phyloP scores from a whole-genome alignment of 176 grass and related monocot genomes.

The Paspalum notatum region DNA sequence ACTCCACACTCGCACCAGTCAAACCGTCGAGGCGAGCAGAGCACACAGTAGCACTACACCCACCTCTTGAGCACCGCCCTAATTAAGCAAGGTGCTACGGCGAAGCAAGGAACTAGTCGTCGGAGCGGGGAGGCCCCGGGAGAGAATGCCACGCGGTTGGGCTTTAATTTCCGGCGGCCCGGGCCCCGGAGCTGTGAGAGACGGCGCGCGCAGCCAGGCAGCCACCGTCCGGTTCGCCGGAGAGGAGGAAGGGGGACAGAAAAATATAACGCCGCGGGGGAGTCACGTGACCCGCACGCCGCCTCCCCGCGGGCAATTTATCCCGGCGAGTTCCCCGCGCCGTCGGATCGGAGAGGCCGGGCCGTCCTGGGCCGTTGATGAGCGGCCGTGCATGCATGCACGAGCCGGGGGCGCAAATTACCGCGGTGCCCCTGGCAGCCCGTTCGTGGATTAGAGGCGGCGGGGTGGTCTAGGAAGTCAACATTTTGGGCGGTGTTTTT shows the following conservation, averaged over 20 bases:
- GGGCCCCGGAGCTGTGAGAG: too few relatives aligned
- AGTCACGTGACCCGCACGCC: slow-evolving; percentile 42
- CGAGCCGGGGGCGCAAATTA: background rate
- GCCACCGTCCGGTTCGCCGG: slow-evolving; percentile 36
- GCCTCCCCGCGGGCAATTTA: background rate
- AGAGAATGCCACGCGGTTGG: background rate
- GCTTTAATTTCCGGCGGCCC: too few relatives aligned
- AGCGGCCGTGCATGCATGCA: slow-evolving; percentile 35
- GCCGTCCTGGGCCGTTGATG: background rate
- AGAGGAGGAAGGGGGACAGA: background rate
- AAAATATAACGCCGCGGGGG: slow-evolving; percentile 16
- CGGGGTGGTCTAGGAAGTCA: background rate
- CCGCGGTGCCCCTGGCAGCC: background rate
- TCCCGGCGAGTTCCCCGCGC: background rate
- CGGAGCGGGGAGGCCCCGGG: background rate
- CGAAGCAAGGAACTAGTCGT: background rate
- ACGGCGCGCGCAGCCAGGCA: slow-evolving; percentile 31
- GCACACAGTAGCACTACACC: background rate
- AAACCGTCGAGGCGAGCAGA: background rate
- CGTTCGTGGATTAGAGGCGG: background rate
- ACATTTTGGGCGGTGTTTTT: background rate
- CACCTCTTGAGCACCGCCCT: background rate
- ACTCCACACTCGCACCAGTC: background rate
- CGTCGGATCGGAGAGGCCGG: slow-evolving; percentile 14
- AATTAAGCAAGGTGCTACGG: slow-evolving; percentile 9